Conservation (phyloP, 768 basidiomycete species). For the Rhodocollybia butyracea region DNA sequence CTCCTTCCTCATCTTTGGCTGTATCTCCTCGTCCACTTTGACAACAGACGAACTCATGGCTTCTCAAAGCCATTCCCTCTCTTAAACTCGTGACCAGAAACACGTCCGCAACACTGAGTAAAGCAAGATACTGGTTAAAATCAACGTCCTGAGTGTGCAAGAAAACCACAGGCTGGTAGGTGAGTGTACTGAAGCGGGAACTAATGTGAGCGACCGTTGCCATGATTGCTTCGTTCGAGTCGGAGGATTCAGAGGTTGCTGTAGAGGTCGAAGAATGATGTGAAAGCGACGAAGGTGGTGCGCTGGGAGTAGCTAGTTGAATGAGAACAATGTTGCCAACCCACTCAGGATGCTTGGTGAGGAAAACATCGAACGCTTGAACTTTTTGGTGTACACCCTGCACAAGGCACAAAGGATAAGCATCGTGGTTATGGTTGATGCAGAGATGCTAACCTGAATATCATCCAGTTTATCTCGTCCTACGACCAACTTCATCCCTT, state of each 20-base stretch:
- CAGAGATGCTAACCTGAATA: conserved; percentile 47
- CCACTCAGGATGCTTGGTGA: conserved; percentile 76
- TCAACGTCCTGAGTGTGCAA: conserved; percentile 82
- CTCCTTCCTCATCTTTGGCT: conserved; percentile 5
- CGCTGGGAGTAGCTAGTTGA: conserved; percentile 56
- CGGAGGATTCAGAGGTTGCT: not conserved
- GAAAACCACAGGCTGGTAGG: conserved; percentile 86
- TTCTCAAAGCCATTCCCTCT: conserved; percentile 85
- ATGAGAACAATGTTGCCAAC: conserved; percentile 82
- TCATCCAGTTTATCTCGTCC: conserved; percentile 89
- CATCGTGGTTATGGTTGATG: not conserved
- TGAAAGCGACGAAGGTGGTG: too few species aligned
- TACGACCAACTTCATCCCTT: conserved; percentile 83
- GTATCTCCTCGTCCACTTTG: conserved; percentile 48
- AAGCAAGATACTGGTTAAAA: conserved; percentile 81
- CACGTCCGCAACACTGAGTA: conserved; percentile 79
- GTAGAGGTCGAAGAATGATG: not conserved
- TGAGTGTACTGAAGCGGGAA: conserved; percentile 77
- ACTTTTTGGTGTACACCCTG: conserved; percentile 81
- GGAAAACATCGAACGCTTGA: conserved; percentile 77
- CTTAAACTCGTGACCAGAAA: conserved; percentile 82
- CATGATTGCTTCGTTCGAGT: conserved; percentile 6
- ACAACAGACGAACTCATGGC: conserved; percentile 84
- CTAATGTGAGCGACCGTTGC: conserved; percentile 69
- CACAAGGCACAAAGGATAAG: not conserved